A percentile compares a stretch with the other conserved stretches of the same genome.
phyloP scores from a whole-genome alignment of 805 yeast species.

The Jamesozyma hellenica region DNA sequence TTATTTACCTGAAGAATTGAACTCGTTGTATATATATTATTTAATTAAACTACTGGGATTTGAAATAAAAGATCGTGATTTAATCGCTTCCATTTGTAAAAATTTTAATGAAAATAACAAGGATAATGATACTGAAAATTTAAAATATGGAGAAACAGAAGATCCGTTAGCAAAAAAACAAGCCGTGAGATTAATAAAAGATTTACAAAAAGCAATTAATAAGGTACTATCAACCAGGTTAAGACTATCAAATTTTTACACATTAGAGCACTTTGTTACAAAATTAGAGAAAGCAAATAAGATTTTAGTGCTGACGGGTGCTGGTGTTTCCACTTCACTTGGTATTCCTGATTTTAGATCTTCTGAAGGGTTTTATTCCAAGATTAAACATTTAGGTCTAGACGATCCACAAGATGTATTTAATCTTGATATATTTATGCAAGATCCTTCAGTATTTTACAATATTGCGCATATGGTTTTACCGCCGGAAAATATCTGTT shows the following conservation, averaged over 20 bases:
- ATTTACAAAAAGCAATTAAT: slow-evolving; percentile 54
- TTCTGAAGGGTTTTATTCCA: slow-evolving; percentile 72
- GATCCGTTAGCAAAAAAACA: slow-evolving; percentile 36
- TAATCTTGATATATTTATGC: slow-evolving; percentile 57
- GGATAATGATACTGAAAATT: slow-evolving; percentile 5
- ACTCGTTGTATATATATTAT: slow-evolving; percentile 44
- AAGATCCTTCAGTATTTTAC: slow-evolving; percentile 73
- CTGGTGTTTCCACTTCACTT: slow-evolving; percentile 81
- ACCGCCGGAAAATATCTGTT: slow-evolving; percentile 57
- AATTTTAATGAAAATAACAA: slow-evolving; percentile 12
- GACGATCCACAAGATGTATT: slow-evolving; percentile 89
- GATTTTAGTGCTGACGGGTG: slow-evolving; percentile 76
- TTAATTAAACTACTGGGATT: slow-evolving; percentile 60
- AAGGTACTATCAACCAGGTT: slow-evolving; percentile 49
- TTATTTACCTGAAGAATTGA: slow-evolving; percentile 52
- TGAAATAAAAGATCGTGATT: slow-evolving; percentile 28
- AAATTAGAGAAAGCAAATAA: slow-evolving; percentile 47
- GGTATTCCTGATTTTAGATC: slow-evolving; percentile 93
- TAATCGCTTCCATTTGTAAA: slow-evolving; percentile 25
- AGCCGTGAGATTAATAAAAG: slow-evolving; percentile 38
- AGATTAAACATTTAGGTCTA: slow-evolving; percentile 55
- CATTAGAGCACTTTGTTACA: slow-evolving; percentile 48
- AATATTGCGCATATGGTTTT: slow-evolving; percentile 77
- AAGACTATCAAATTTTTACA: slow-evolving; percentile 42
- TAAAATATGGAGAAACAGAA: slow-evolving; percentile 19